These are phyloP conservation scores for Immersiporthe knoxdaviesiana DNA, from an alignment of 2,329 filamentous ascomycete species.

Conservation along the genomic window DNA sequence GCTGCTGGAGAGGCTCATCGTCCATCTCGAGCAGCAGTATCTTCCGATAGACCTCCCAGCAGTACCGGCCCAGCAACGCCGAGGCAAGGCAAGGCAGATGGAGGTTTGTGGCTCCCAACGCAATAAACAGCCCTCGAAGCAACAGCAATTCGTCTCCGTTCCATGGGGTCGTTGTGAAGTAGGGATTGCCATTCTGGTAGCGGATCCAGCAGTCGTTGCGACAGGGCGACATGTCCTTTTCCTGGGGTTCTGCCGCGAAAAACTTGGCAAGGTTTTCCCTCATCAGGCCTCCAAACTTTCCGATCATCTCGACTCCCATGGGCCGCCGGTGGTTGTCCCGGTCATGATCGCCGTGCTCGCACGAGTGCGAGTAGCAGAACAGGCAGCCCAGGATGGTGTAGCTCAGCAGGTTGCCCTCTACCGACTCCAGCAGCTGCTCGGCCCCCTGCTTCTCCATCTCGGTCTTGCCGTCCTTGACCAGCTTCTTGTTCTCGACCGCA, in stretches of 20 bases:
- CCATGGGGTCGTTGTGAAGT: constrained; percentile 48
- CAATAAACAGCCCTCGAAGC: constrained; percentile 50
- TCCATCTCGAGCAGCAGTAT: constrained; percentile 45
- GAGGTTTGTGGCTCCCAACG: constrained; percentile 24
- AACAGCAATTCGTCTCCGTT: constrained; percentile 52
- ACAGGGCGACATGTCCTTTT: constrained; percentile 34
- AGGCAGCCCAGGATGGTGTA: constrained; percentile 60
- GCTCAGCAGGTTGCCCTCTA: constrained; percentile 55
- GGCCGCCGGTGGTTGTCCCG: constrained; percentile 55
- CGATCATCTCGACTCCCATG: constrained; percentile 54
- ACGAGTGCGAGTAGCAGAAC: constrained; percentile 64
- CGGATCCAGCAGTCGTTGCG: constrained; percentile 49
- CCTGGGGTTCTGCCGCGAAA: constrained; percentile 29
- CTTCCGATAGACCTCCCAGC: constrained; percentile 55
- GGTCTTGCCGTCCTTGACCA: constrained; percentile 49
- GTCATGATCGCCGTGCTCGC: constrained; percentile 64
- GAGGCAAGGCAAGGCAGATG: constrained; percentile 53
- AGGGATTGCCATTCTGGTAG: constrained; percentile 38
- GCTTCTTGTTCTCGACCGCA: constrained; percentile 57
- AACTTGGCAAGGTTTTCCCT: constrained; percentile 38
- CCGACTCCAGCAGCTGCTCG: constrained; percentile 42
- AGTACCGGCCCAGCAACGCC: constrained; percentile 54
- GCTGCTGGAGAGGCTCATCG: constrained; percentile 33
- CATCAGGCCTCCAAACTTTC: constrained; percentile 39
- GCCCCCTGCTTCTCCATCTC: constrained; percentile 43